These are phyloP conservation scores for Fonsecaea pedrosoi DNA, from an alignment of 2,329 filamentous ascomycete species.

Conservation along the genomic window DNA sequence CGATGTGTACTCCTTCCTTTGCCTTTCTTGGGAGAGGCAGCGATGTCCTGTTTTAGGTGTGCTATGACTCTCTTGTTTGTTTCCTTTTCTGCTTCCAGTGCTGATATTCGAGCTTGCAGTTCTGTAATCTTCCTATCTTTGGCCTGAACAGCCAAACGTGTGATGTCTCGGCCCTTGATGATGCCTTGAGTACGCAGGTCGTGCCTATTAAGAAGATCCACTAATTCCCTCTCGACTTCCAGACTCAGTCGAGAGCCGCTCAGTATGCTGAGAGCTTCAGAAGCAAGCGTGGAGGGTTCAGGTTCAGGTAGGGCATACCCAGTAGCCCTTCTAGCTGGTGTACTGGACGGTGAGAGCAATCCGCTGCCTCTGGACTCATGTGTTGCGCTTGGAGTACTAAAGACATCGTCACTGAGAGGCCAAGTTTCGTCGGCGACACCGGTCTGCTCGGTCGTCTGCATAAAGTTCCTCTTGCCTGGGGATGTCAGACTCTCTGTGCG, in stretches of 20 bases:
- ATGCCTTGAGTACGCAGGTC: slow-evolving; percentile 67
- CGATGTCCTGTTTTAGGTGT: slow-evolving; percentile 45
- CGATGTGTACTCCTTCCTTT: slow-evolving; percentile 13
- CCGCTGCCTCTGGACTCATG: slow-evolving; percentile 24
- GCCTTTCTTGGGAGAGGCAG: slow-evolving; percentile 36
- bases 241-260: slow-evolving; percentile 44
- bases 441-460: slow-evolving; percentile 39
- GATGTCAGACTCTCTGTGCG: slow-evolving; percentile 45
- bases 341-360: slow-evolving; percentile 34
- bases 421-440: slow-evolving; percentile 12
- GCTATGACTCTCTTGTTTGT: slow-evolving; percentile 57
- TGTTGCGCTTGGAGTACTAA: slow-evolving; percentile 37
- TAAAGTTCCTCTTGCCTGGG: slow-evolving; percentile 48
- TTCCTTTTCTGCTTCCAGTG: slow-evolving; percentile 63
- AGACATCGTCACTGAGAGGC: slow-evolving; percentile 38
- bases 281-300: slow-evolving; percentile 43
- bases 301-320: slow-evolving; percentile 37
- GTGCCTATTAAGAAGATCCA: slow-evolving; percentile 60
- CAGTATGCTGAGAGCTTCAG: slow-evolving; percentile 45
- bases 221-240: slow-evolving; percentile 46
- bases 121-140: slow-evolving; percentile 70
- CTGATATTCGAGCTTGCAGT: slow-evolving; percentile 69
- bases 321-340: slow-evolving; percentile 21
- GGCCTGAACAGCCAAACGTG: slow-evolving; percentile 65
- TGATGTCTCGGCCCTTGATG: slow-evolving; percentile 69